phyloP scores from a whole-genome alignment of 257 asterid genomes.

The Solanum sejunctum region DNA sequence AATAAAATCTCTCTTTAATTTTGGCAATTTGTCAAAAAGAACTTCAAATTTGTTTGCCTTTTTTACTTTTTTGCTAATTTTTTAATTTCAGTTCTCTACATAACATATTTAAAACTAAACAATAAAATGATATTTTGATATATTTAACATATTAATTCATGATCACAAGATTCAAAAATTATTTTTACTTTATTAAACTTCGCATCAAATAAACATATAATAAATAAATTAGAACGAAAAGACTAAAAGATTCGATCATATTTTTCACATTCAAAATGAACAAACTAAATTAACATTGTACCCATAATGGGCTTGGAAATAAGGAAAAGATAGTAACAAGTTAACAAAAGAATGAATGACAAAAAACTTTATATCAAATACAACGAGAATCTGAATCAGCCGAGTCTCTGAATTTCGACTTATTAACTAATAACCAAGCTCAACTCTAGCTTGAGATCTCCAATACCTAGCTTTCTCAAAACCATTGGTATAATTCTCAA shows the following conservation, averaged over 20 bases:
- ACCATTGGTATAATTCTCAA: conserved; percentile 56
- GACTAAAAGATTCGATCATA: background rate
- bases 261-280: background rate
- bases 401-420: background rate
- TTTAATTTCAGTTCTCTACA: too few relatives aligned
- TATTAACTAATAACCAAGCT: conserved; percentile 15
- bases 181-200: too few relatives aligned
- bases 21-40: too few relatives aligned
- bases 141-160: too few relatives aligned
- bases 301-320: background rate
- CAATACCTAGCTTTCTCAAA: conserved; percentile 78
- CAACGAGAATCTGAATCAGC: background rate
- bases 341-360: background rate
- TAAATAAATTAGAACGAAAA: too few relatives aligned
- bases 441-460: conserved; percentile 44
- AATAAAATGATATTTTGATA: too few relatives aligned
- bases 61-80: too few relatives aligned
- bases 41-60: too few relatives aligned
- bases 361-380: background rate
- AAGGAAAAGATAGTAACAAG: background rate
- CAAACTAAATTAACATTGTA: background rate
- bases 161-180: too few relatives aligned
- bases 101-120: too few relatives aligned
- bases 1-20: too few relatives aligned
- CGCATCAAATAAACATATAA: too few relatives aligned